Evolutionary conservation across 2,329 filamentous ascomycete genomes (phyloP).

Genomic region (Cordyceps javanica): DNA sequence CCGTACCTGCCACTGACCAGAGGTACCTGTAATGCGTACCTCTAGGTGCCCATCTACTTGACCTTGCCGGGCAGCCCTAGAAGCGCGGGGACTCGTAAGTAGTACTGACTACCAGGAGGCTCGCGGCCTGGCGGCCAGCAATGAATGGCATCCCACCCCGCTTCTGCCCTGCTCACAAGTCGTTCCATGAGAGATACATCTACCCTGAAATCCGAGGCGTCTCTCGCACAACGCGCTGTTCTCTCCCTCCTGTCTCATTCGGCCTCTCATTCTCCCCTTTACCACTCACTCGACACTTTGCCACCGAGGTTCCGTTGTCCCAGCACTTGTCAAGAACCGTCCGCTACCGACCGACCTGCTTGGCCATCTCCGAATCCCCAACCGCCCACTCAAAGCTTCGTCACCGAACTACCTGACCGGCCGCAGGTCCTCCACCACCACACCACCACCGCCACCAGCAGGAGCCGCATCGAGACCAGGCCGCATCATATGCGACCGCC

Average conservation of each 20-base stretch:
- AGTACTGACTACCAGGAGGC: not conserved
- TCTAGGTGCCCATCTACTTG: not conserved
- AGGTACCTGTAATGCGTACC: not conserved
- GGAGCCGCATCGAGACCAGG: constrained; percentile 21
- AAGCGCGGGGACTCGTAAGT: constrained; percentile 1
- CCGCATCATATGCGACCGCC: constrained; percentile 27
- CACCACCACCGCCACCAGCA: not conserved
- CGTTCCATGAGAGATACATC: constrained; percentile 6
- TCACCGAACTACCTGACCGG: not conserved
- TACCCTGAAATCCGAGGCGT: not conserved
- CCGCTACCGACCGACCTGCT: not conserved
- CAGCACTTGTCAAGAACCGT: not conserved
- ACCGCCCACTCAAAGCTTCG: not conserved
- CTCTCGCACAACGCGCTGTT: not conserved
- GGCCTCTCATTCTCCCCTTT: not conserved
- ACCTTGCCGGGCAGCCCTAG: not conserved
- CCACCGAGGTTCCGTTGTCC: not conserved
- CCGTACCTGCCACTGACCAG: no score
- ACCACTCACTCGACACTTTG: not conserved
- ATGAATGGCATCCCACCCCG: constrained; percentile 2
- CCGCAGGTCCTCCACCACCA: not conserved
- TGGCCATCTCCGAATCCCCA: not conserved
- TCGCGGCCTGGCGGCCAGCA: not conserved
- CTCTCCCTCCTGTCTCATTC: not conserved
- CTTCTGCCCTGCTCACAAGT: not conserved